Percentiles rank a stretch among this genome's conserved stretches.
Conservation (phyloP, 768 basidiomycete species). For the Suillus brevipes region DNA sequence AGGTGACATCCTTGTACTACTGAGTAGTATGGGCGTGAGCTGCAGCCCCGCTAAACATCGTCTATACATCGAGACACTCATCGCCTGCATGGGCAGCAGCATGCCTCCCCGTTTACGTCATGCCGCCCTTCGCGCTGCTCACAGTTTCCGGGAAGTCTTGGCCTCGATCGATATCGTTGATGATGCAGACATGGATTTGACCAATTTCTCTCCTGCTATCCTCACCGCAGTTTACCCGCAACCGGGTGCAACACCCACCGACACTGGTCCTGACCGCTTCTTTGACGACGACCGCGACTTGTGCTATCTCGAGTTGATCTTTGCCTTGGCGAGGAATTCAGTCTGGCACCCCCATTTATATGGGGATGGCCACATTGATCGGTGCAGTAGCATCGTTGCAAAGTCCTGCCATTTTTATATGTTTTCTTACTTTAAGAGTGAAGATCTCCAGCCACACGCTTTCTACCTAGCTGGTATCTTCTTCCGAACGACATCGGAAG, state of each 20-base stretch:
- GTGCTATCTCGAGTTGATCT: neutral
- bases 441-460: accelerated
- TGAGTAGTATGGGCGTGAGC: neutral
- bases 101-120: neutral
- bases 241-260: neutral
- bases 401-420: neutral
- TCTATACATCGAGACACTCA: neutral
- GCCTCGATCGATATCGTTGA: neutral
- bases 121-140: neutral
- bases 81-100: neutral
- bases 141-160: neutral
- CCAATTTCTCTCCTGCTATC: neutral
- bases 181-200: neutral
- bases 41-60: neutral
- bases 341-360: neutral
- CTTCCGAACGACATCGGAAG: neutral
- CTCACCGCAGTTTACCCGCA: neutral
- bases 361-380: neutral
- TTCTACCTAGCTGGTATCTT: neutral
- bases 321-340: neutral
- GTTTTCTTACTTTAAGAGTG: too few relatives aligned
- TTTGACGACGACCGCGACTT: neutral
- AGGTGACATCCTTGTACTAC: neutral
- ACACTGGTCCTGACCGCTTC: neutral
- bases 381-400: neutral